phyloP scores from a whole-genome alignment of 352 stramenopile species.

The Pythium folliculosum region DNA sequence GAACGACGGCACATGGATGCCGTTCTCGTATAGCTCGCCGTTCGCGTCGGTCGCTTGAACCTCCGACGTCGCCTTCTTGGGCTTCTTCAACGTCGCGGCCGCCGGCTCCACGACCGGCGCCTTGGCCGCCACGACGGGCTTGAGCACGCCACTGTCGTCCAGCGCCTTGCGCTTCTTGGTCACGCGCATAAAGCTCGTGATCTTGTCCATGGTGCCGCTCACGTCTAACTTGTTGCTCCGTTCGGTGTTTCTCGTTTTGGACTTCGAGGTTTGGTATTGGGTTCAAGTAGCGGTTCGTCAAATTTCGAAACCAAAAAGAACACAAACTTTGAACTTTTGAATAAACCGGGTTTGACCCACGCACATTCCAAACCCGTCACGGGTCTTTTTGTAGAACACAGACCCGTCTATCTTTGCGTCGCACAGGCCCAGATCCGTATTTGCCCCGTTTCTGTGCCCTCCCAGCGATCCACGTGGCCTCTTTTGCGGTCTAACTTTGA shows the following conservation, averaged over 20 bases:
- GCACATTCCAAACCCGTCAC: not conserved
- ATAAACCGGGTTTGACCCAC: constrained; percentile 1
- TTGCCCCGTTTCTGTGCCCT: constrained; percentile 9
- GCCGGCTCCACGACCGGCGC: constrained; percentile 13
- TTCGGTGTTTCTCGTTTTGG: not conserved
- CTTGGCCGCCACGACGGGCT: not conserved
- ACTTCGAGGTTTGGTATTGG: not conserved
- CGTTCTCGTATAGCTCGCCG: constrained; percentile 32
- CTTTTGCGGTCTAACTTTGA: not conserved
- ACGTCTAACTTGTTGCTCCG: too few species aligned
- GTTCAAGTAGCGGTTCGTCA: constrained; percentile 3
- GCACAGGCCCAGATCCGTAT: not conserved
- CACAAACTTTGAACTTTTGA: constrained; percentile 18
- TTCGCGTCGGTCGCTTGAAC: constrained; percentile 6
- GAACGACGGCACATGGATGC: constrained; percentile 48
- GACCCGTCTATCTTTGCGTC: not conserved
- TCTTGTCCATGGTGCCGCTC: constrained; percentile 49
- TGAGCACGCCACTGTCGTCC: constrained; percentile 31
- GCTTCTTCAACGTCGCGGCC: constrained; percentile 27
- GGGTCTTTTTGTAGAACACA: too few species aligned
- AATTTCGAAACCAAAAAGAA: constrained; percentile 1
- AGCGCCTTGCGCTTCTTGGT: constrained; percentile 54
- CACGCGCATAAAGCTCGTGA: constrained; percentile 69
- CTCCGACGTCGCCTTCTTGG: not conserved
- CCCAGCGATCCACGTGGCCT: constrained; percentile 16